Evolutionary conservation across 116 monocot genomes (phyloP).

Genomic region (Trichopus zeylanicus): DNA sequence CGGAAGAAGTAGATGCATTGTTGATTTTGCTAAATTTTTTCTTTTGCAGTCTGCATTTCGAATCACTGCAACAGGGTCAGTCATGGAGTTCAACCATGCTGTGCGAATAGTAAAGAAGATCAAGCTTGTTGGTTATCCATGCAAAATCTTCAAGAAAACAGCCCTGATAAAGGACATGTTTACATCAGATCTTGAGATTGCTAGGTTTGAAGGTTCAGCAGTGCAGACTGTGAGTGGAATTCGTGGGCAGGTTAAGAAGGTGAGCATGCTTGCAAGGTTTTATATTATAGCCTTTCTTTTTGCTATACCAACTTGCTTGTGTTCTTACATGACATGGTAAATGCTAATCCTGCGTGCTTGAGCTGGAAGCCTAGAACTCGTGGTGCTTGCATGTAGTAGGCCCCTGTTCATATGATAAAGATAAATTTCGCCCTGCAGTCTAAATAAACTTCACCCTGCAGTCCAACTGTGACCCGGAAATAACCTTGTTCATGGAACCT

Average conservation of each 20-base stretch:
- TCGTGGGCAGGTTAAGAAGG: conserved; percentile 78
- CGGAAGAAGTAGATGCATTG: background rate
- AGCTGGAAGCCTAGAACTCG: too few species aligned
- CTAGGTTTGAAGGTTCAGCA: conserved; percentile 93
- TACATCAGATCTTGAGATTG: conserved; percentile 90
- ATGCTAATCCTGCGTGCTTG: background rate
- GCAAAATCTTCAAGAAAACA: conserved; percentile 92
- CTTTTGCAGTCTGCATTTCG: conserved; percentile 58
- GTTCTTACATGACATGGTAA: background rate
- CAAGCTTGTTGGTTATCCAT: conserved; percentile 85
- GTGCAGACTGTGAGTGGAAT: conserved; percentile 69
- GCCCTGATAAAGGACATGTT: conserved; percentile 96
- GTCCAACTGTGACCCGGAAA: too few species aligned
- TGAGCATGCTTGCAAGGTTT: conserved; percentile 11
- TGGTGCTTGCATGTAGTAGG: too few species aligned
- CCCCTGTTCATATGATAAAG: too few species aligned
- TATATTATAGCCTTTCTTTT: background rate
- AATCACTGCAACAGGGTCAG: conserved; percentile 70
- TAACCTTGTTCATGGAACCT: too few species aligned
- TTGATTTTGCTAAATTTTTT: background rate
- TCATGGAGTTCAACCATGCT: conserved; percentile 85
- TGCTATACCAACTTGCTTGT: background rate
- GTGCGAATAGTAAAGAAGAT: conserved; percentile 85
- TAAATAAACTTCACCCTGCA: too few species aligned
- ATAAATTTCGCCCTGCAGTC: too few species aligned